Percentiles rank a stretch among this genome's conserved stretches.
Conservation (phyloP, 2,329 filamentous ascomycete species). For the Cercospora janseana region DNA sequence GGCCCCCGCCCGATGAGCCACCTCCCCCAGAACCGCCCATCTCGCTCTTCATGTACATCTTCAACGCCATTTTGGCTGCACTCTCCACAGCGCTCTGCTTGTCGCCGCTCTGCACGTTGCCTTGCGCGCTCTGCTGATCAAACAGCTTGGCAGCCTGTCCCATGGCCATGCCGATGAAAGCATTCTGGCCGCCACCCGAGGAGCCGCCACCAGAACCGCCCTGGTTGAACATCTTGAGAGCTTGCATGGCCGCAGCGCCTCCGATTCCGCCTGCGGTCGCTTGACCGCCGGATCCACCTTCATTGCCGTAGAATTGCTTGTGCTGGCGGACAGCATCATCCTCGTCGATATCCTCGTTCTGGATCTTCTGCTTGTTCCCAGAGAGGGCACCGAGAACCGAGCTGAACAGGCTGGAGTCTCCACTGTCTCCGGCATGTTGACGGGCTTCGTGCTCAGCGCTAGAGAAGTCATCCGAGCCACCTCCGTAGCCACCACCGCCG, state of each 20-base stretch:
- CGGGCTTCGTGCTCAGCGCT: constrained; percentile 56
- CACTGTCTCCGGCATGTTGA: constrained; percentile 52
- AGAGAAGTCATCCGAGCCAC: constrained; percentile 51
- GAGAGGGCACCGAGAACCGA: constrained; percentile 56
- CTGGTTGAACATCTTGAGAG: constrained; percentile 68
- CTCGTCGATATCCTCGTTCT: constrained; percentile 59
- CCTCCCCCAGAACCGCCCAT: constrained; percentile 50
- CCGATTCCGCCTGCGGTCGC: constrained; percentile 54
- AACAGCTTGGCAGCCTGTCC: constrained; percentile 75
- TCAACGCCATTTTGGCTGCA: constrained; percentile 81
- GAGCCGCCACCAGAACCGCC: constrained; percentile 37
- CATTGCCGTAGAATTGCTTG: constrained; percentile 66
- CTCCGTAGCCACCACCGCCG: constrained; percentile 40
- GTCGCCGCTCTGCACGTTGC: constrained; percentile 55
- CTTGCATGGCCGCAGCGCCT: constrained; percentile 74
- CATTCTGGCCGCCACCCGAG: constrained; percentile 62
- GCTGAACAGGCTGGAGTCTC: constrained; percentile 55
- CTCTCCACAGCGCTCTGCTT: constrained; percentile 78
- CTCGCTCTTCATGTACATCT: constrained; percentile 85
- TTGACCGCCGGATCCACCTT: constrained; percentile 49
- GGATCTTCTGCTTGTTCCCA: constrained; percentile 52
- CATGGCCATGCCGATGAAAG: constrained; percentile 62
- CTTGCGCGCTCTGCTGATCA: constrained; percentile 56
- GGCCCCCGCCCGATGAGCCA: constrained; percentile 41
- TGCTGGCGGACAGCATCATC: constrained; percentile 70